phyloP scores from a whole-genome alignment of 2,329 filamentous ascomycete genomes.

The Trichothecium roseum region DNA sequence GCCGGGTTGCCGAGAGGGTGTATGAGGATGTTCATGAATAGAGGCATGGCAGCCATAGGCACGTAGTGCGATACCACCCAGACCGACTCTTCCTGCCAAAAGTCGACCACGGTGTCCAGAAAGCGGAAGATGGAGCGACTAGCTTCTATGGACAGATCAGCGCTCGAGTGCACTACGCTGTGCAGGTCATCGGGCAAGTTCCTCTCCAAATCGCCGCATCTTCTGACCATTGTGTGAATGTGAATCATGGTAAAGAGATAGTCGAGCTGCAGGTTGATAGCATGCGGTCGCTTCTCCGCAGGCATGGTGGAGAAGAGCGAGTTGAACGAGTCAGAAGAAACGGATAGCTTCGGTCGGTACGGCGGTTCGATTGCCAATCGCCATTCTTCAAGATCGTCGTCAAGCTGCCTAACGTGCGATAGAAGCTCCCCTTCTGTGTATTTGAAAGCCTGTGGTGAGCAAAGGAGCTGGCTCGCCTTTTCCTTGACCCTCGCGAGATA shows the following conservation, averaged over 20 bases:
- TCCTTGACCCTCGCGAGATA: constrained; percentile 10
- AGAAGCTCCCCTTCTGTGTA: constrained; percentile 13
- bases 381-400: constrained; percentile 21
- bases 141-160: constrained; percentile 12
- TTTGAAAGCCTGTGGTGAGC: constrained; percentile 10
- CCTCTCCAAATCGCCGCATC: constrained; percentile 7
- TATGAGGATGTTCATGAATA: constrained; percentile 10
- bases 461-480: constrained; percentile 10
- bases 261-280: constrained; percentile 9
- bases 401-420: constrained; percentile 14
- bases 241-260: constrained; percentile 9
- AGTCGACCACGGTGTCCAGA: constrained; percentile 1
- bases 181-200: constrained; percentile 10
- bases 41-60: constrained; percentile 7
- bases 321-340: constrained; percentile 1
- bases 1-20: constrained; percentile 7
- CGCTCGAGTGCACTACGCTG: constrained; percentile 12
- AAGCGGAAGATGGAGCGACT: constrained; percentile 10
- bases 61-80: constrained; percentile 7
- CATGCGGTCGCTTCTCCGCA: background rate
- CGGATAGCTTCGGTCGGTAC: constrained; percentile 3
- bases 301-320: background rate
- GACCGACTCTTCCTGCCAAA: constrained; percentile 3
- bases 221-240: constrained; percentile 10
- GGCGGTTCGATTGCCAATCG: constrained; percentile 12